Base-by-base conservation (phyloP, 768 basidiomycete species). In the Suillus weaverae region DNA sequence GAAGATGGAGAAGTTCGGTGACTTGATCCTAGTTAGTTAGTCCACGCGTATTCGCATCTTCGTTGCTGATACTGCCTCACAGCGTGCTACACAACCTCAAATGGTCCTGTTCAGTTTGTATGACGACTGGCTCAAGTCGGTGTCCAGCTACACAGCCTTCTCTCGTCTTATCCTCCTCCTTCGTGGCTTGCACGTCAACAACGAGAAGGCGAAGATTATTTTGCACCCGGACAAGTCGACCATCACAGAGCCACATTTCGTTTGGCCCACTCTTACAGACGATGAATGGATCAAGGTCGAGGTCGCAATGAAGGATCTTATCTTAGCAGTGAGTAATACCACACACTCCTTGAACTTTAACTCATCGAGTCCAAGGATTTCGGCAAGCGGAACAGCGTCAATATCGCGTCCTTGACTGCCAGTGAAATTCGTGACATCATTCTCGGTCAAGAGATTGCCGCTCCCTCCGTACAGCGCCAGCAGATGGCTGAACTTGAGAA, bases 1-100 rank as follows among this genome's bases (percentile, higher is more conserved):
- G 94, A 99, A 99, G 84, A 96, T 99, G 91, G 97, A 99, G 85
- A 98, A 99, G 79, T 99, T 99, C 70, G 97, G 97, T 81, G 97
- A 99, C 76, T 82, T 99, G 67, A 98, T 98, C 69, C 76, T 98
- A 75, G 90, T 89, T 73, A 60, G 83, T 70, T 38, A 20, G 39
- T 33, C 46, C 44, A 22, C 39, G 16, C 26, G 30, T 61, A 9
- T 41, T 61, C 51, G 10, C 18, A 35, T 44, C 3, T 51, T 44
- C 16, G 48, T 44, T 62, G 39, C 50, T 51, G 3, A 63, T 61
- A 46, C 50, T 63, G 7, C 33, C 62, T 66, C 67, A 16, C 67
- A 91, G 89, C 92, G 95, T 65, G 95, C 97, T 35, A 98, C 93
- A 16, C 97, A 99, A 82, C 97, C 97, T 4, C 97, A 99, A 74